A percentile compares a stretch with the other conserved stretches of the same genome.
phyloP scores from a whole-genome alignment of 805 yeast genomes.

The Dipodascopsis uninucleata region DNA sequence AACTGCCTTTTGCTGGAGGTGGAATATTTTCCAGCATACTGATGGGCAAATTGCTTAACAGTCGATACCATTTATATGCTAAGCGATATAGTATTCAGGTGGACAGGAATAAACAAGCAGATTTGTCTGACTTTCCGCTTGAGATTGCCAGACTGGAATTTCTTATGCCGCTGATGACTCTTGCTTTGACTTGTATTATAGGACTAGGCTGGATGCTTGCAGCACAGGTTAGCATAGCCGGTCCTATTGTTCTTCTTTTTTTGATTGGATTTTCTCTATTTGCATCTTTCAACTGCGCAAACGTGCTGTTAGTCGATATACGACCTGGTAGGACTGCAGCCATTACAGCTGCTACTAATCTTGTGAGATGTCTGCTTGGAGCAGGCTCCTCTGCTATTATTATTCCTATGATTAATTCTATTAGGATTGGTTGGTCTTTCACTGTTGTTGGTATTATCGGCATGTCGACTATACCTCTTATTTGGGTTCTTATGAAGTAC shows the following conservation, averaged over 20 bases:
- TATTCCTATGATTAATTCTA: constrained; percentile 51
- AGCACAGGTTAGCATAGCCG: constrained; percentile 41
- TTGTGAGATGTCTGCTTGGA: constrained; percentile 63
- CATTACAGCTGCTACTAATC: constrained; percentile 66
- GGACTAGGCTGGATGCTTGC: constrained; percentile 66
- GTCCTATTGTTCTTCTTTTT: constrained; percentile 56
- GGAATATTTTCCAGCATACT: not conserved
- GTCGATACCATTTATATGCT: constrained; percentile 9
- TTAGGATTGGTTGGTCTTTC: constrained; percentile 72
- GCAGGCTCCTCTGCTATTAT: constrained; percentile 69
- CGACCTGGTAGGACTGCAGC: constrained; percentile 67
- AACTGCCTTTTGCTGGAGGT: constrained; percentile 12
- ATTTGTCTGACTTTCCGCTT: constrained; percentile 5
- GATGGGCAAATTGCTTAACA: constrained; percentile 3
- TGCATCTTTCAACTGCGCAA: constrained; percentile 42
- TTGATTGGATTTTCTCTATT: constrained; percentile 57
- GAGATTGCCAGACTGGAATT: constrained; percentile 2
- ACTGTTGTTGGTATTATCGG: constrained; percentile 69
- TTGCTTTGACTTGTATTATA: constrained; percentile 39
- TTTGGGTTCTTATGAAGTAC: not conserved
- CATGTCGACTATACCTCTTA: too few relatives aligned
- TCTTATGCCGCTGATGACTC: not conserved
- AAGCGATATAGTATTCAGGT: constrained; percentile 4
- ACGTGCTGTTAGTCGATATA: constrained; percentile 68
- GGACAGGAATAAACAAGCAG: not conserved